Conservation (phyloP, 2,329 filamentous ascomycete species). For the Arthroderma sp. region DNA sequence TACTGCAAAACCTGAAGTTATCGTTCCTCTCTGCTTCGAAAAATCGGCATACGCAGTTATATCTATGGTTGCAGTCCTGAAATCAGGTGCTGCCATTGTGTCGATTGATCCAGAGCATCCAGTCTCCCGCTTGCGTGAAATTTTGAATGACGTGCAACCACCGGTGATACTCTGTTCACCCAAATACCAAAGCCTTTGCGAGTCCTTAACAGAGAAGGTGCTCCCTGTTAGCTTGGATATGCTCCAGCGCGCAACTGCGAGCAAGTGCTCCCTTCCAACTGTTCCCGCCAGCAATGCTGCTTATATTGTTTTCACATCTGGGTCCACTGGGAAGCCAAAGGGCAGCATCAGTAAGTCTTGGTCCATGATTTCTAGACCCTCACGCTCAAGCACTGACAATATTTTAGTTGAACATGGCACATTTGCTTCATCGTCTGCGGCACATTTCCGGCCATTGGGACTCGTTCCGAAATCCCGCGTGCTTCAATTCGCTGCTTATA, state of each 20-base stretch:
- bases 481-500: constrained; percentile 40
- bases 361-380: neutral
- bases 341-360: constrained; percentile 45
- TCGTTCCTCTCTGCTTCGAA: constrained; percentile 62
- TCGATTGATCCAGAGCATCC: constrained; percentile 20
- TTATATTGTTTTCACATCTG: constrained; percentile 43
- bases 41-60: constrained; percentile 59
- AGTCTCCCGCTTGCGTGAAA: constrained; percentile 13
- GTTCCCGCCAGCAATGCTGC: constrained; percentile 21
- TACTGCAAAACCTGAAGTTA: constrained; percentile 39
- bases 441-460: constrained; percentile 36
- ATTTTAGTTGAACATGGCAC: constrained; percentile 35
- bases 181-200: constrained; percentile 4
- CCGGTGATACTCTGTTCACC: constrained; percentile 11
- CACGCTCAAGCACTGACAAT: neutral
- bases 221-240: constrained; percentile 6
- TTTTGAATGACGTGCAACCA: constrained; percentile 14
- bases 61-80: constrained; percentile 19
- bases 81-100: constrained; percentile 20
- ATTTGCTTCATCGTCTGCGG: constrained; percentile 42
- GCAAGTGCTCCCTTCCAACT: constrained; percentile 3
- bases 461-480: constrained; percentile 37
- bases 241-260: constrained; percentile 7
- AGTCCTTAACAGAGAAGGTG: constrained; percentile 3
- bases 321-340: constrained; percentile 38